Evolutionary conservation across 2,329 filamentous ascomycete genomes (phyloP).

Genomic region (Chrysoporthe deuterocubensis): DNA sequence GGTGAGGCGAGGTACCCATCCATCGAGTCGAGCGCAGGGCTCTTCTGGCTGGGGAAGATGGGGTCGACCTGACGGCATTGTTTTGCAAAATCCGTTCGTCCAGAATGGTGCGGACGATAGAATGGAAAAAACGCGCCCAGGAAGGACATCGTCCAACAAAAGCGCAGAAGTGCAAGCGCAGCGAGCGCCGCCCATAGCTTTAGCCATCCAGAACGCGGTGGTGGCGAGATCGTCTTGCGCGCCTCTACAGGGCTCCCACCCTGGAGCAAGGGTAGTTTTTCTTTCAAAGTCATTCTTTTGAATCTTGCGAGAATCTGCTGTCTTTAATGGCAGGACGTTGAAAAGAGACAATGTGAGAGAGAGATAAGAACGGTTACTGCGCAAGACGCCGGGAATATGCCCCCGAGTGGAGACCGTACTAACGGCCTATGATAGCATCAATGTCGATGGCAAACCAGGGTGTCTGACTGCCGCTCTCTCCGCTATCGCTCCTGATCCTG

Average conservation of each 20-base stretch:
- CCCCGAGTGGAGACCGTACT: slow-evolving; percentile 2
- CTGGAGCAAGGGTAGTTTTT: slow-evolving; percentile 41
- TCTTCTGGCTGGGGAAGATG: slow-evolving; percentile 37
- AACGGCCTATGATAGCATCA: slow-evolving; percentile 14
- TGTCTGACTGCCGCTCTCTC: not conserved
- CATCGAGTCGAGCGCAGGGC: slow-evolving; percentile 36
- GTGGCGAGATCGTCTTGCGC: not conserved
- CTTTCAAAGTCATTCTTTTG: slow-evolving; percentile 35
- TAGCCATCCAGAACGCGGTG: slow-evolving; percentile 10
- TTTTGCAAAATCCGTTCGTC: slow-evolving; percentile 11
- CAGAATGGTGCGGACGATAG: slow-evolving; percentile 5
- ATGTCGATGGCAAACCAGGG: not conserved
- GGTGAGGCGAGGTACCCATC: slow-evolving; percentile 38
- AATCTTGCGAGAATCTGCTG: not conserved
- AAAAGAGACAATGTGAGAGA: not conserved
- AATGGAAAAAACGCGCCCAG: slow-evolving; percentile 6
- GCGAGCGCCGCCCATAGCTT: slow-evolving; percentile 20
- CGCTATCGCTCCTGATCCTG: slow-evolving; percentile 9
- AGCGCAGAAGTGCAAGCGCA: slow-evolving; percentile 15
- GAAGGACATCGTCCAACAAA: slow-evolving; percentile 19
- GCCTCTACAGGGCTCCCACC: slow-evolving; percentile 29
- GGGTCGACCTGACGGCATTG: slow-evolving; percentile 42
- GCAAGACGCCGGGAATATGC: slow-evolving; percentile 9
- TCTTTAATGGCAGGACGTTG: not conserved
- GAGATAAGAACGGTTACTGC: too few species aligned